A percentile compares a stretch with the other conserved stretches of the same genome.
phyloP scores from a whole-genome alignment of 768 basidiomycete genomes.

The Piloderma croceum region DNA sequence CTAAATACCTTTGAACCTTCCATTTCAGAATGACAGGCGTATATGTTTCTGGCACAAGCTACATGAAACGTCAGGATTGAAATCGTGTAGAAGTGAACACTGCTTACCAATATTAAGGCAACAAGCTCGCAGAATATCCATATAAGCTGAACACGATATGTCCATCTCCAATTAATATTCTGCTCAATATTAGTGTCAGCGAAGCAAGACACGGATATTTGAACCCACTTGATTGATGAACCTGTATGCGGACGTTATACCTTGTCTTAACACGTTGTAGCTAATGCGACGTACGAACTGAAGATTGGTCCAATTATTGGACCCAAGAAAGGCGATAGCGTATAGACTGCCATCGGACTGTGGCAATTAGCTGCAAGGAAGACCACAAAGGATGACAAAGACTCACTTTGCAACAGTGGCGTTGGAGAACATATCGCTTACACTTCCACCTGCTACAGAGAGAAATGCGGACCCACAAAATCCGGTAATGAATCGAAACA shows the following conservation, averaged over 20 bases:
- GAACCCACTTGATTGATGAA: slow-evolving; percentile 32
- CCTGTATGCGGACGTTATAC: slow-evolving; percentile 9
- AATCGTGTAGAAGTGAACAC: neutral
- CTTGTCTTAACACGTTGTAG: neutral
- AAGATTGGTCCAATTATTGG: neutral
- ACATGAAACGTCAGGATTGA: neutral
- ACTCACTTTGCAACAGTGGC: slow-evolving; percentile 54
- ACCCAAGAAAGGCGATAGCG: slow-evolving; percentile 33
- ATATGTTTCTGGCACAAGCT: slow-evolving; percentile 74
- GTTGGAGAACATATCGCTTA: slow-evolving; percentile 39
- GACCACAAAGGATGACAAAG: neutral
- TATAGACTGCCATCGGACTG: slow-evolving; percentile 35
- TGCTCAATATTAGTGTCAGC: slow-evolving; percentile 16
- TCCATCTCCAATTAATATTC: slow-evolving; percentile 69
- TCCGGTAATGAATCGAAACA: slow-evolving; percentile 40
- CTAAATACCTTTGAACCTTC: slow-evolving; percentile 49
- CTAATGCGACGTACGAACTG: neutral
- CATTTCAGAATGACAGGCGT: slow-evolving; percentile 50
- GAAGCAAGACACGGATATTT: too few species aligned
- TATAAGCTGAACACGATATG: slow-evolving; percentile 62
- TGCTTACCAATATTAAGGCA: slow-evolving; percentile 46
- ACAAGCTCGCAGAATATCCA: slow-evolving; percentile 58
- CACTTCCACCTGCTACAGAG: slow-evolving; percentile 37
- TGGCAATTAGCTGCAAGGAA: neutral
- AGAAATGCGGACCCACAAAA: slow-evolving; percentile 37